Conservation (phyloP, 257 asterid species). For the Phtheirospermum japonicum region DNA sequence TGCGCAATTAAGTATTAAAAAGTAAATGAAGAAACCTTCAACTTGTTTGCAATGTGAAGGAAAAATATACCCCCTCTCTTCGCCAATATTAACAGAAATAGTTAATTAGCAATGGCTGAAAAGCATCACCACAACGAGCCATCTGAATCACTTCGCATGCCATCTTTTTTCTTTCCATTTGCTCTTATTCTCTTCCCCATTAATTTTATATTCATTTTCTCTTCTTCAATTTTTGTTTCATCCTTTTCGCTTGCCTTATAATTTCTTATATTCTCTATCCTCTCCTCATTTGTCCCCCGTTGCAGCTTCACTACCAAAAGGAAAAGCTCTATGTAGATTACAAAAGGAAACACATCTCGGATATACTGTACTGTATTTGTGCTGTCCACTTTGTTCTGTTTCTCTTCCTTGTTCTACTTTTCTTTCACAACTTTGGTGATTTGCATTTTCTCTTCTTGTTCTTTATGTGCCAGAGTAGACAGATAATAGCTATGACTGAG, state of each 20-base stretch:
- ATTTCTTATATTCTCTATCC: neutral
- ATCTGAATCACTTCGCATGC: neutral
- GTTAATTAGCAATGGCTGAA: neutral
- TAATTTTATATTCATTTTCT: too few species aligned
- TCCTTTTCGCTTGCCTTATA: neutral
- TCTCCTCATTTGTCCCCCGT: neutral
- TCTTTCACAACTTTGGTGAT: too few species aligned
- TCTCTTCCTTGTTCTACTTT: too few species aligned
- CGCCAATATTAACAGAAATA: neutral
- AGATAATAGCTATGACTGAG: too few species aligned
- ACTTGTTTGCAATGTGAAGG: neutral
- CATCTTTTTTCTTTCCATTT: neutral
- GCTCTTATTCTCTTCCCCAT: too few species aligned
- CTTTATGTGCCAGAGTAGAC: too few species aligned
- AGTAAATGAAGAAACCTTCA: neutral
- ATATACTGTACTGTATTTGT: neutral
- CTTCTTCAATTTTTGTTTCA: neutral
- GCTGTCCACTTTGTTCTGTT: too few species aligned
- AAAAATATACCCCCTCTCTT: neutral
- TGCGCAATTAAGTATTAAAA: neutral
- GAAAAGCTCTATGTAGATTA: slow-evolving; percentile 1
- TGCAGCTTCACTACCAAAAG: neutral
- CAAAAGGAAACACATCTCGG: slow-evolving; percentile 1
- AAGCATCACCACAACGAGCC: neutral
- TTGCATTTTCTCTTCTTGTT: too few species aligned